phyloP scores from a whole-genome alignment of 805 yeast genomes.

The Komagataella phaffii region DNA sequence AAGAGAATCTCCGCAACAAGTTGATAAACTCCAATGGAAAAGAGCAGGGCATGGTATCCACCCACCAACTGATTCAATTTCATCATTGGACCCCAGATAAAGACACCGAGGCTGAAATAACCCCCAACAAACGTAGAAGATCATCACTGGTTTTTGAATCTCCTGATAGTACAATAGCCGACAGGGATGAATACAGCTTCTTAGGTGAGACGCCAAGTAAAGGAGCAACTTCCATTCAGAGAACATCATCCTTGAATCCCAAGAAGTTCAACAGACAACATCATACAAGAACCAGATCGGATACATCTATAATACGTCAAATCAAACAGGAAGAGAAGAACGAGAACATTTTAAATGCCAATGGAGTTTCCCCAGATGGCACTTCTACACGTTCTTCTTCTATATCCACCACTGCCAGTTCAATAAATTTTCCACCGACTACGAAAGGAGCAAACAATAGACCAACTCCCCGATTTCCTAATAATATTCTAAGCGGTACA shows the following conservation, averaged over 20 bases:
- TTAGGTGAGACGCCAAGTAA: background rate
- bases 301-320: background rate
- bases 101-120: constrained; percentile 1
- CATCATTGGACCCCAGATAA: constrained; percentile 33
- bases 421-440: background rate
- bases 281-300: background rate
- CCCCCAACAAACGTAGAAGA: constrained; percentile 1
- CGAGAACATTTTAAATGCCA: background rate
- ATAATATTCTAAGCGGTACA: constrained; percentile 5
- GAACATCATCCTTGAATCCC: background rate
- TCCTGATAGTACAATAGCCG: background rate
- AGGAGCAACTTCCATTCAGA: background rate
- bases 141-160: background rate
- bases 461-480: constrained; percentile 4
- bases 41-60: constrained; percentile 6
- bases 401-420: background rate
- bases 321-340: background rate
- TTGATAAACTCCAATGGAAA: constrained; percentile 15
- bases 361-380: background rate
- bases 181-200: background rate
- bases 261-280: background rate
- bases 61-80: constrained; percentile 33
- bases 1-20: constrained; percentile 7
- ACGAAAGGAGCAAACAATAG: background rate
- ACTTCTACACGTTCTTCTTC: background rate